These are phyloP conservation scores for Picochlorum sp. DNA, from an alignment of 139 green algal genomes.

Conservation along the genomic window DNA sequence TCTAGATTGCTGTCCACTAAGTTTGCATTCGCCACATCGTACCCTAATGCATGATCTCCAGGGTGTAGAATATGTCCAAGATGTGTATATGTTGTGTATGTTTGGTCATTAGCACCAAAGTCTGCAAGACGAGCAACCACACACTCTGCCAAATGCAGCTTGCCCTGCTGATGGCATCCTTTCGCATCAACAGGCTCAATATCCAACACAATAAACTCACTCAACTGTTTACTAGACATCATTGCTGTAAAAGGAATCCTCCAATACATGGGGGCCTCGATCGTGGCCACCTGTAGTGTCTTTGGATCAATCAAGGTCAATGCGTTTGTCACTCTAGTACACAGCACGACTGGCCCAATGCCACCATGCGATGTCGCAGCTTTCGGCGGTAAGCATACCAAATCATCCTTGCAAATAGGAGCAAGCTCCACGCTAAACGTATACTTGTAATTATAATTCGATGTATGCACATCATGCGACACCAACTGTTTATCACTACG, in stretches of 20 bases:
- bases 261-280: slow-evolving; percentile 71
- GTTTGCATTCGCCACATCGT: slow-evolving; percentile 77
- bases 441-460: slow-evolving; percentile 98
- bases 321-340: slow-evolving; percentile 70
- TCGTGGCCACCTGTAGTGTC: slow-evolving; percentile 55
- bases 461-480: slow-evolving; percentile 84
- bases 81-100: slow-evolving; percentile 68
- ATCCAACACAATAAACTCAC: slow-evolving; percentile 89
- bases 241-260: slow-evolving; percentile 57
- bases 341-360: slow-evolving; percentile 84
- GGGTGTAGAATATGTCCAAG: slow-evolving; percentile 77
- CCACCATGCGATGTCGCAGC: slow-evolving; percentile 53
- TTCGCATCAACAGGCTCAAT: slow-evolving; percentile 48
- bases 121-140: slow-evolving; percentile 73
- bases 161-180: slow-evolving; percentile 2
- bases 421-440: slow-evolving; percentile 94
- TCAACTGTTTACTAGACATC: slow-evolving; percentile 52
- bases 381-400: slow-evolving; percentile 83
- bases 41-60: slow-evolving; percentile 81
- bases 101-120: slow-evolving; percentile 85
- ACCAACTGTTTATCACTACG: slow-evolving; percentile 95
- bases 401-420: slow-evolving; percentile 91
- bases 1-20: slow-evolving; percentile 71
- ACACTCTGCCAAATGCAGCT: slow-evolving; percentile 30
- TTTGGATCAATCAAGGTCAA: slow-evolving; percentile 77